Base-by-base conservation (phyloP, 352 stramenopile genomes). In the Globisporangium polare region DNA sequence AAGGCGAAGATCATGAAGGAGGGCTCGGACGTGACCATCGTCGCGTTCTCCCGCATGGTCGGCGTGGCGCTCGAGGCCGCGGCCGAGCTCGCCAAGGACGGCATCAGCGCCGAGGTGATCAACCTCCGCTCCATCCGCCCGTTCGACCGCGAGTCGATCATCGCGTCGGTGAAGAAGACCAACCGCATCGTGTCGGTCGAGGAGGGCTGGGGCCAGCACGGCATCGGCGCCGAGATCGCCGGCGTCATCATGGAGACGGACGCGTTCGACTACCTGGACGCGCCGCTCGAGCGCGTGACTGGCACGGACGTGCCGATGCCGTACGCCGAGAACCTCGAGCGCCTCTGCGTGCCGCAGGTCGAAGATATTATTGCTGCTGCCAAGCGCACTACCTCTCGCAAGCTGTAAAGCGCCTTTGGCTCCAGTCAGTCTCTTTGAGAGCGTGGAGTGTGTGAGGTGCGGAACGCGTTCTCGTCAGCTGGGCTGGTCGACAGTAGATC, bases 231-330 rank as follows among this genome's bases (percentile, higher is more conserved):
- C 17, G 97, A 99, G 71, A 99, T 99, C 69, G 92, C 91, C 55
- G 96, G 94, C n/a, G 89, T 99, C 47, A 78, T 99, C 71, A 98
- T 98, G 89, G 97, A 99, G 83, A 96, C 96, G 53, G 95, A 98
- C 29, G 94, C 91, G 29, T 99, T 99, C 68, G 97, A 99, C 83
- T 99, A 98, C 82, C 81, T 99, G 68, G 97, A 99, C 80, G 97
- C 97, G 22, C 97, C 97, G 7, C 74, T 99, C 52, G 94, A 99
- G 77, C 89, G 97, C 62, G 93, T 99, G 60, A 99, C 96, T 27
- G 92, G 96, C 70, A 98, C 97, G 35, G 97, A 99, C 77, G 95
- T 99, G 61, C 97, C 97, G 35, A 99, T 99, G 97, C 94, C 97
- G 45, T 99, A 99, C 84, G 92, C 97, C 18, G 89, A 90, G 20